phyloP scores from a whole-genome alignment of 208 protist genomes.

The Crithidia expoeki region DNA sequence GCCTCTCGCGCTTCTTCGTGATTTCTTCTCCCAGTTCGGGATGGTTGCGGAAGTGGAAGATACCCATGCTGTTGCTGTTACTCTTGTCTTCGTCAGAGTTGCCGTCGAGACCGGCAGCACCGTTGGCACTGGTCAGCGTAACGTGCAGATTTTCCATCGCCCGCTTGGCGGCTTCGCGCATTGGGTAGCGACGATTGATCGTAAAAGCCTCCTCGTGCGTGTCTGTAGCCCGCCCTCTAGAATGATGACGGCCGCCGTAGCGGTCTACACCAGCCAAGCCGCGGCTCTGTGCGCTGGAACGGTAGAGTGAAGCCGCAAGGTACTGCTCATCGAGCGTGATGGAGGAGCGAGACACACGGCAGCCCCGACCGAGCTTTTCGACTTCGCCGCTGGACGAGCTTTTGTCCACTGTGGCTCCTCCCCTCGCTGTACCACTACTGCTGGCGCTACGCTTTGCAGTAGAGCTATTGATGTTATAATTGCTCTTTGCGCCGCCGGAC shows the following conservation, averaged over 20 bases:
- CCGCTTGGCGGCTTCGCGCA: constrained; percentile 62
- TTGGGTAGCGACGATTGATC: constrained; percentile 61
- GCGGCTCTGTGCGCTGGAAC: constrained; percentile 3
- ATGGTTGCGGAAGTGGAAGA: constrained; percentile 49
- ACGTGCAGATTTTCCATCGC: constrained; percentile 55
- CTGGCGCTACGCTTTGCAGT: not conserved
- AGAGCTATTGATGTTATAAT: not conserved
- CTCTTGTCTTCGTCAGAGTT: constrained; percentile 17
- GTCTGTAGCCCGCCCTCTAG: not conserved
- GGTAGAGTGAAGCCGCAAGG: constrained; percentile 23
- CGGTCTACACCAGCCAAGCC: not conserved
- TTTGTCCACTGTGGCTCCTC: not conserved
- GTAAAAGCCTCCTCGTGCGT: constrained; percentile 23
- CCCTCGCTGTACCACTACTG: not conserved
- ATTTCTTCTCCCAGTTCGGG: constrained; percentile 35
- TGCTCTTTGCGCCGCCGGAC: not conserved
- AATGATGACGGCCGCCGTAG: not conserved
- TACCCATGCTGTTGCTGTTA: constrained; percentile 30
- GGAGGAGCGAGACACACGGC: constrained; percentile 43
- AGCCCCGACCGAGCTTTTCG: constrained; percentile 71
- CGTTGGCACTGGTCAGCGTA: constrained; percentile 35
- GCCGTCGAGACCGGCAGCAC: not conserved
- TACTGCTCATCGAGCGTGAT: constrained; percentile 59
- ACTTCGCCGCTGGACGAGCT: not conserved
- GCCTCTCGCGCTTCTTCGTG: not conserved